A percentile compares a stretch with the other conserved stretches of the same genome.
Evolutionary conservation across 75 land plant species (phyloP).

Genomic region (Isoetes taiwanensis): DNA sequence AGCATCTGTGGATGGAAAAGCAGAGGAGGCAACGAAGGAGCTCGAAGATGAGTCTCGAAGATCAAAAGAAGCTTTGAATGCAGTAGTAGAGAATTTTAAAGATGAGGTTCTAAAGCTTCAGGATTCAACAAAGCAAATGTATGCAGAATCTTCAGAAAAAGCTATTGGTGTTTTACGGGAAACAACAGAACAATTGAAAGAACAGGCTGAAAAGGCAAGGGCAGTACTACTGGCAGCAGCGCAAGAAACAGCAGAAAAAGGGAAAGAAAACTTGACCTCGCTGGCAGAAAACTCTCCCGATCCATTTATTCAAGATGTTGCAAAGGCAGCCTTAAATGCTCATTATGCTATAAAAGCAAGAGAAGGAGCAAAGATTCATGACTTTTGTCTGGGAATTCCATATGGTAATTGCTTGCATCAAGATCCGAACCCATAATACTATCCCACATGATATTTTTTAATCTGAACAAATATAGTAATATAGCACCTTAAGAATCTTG

Average conservation of each 20-base stretch:
- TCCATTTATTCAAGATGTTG: conserved; percentile 51
- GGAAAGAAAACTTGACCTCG: conserved; percentile 38
- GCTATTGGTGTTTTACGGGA: conserved; percentile 44
- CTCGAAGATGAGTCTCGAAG: conserved; percentile 18
- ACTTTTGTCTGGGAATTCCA: conserved; percentile 80
- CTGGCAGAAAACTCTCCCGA: conserved; percentile 63
- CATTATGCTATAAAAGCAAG: conserved; percentile 25
- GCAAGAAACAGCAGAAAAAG: conserved; percentile 47
- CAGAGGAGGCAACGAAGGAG: conserved; percentile 1
- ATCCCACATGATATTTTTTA: too few species aligned
- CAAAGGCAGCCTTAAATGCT: conserved; percentile 40
- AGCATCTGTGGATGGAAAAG: conserved; percentile 1
- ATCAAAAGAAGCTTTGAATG: conserved; percentile 44
- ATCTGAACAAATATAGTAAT: too few species aligned
- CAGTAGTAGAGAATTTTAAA: conserved; percentile 41
- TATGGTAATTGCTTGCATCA: conserved; percentile 52
- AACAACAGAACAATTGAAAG: conserved; percentile 44
- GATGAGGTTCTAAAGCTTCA: conserved; percentile 43
- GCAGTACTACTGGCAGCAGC: conserved; percentile 34
- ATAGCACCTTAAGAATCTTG: not conserved
- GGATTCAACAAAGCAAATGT: conserved; percentile 8
- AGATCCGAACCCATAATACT: too few species aligned
- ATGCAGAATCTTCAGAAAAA: conserved; percentile 42
- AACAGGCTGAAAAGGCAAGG: conserved; percentile 62
- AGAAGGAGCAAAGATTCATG: conserved; percentile 39